phyloP scores from a whole-genome alignment of 306 rosid species.

The Ammopiptanthus mongolicus region DNA sequence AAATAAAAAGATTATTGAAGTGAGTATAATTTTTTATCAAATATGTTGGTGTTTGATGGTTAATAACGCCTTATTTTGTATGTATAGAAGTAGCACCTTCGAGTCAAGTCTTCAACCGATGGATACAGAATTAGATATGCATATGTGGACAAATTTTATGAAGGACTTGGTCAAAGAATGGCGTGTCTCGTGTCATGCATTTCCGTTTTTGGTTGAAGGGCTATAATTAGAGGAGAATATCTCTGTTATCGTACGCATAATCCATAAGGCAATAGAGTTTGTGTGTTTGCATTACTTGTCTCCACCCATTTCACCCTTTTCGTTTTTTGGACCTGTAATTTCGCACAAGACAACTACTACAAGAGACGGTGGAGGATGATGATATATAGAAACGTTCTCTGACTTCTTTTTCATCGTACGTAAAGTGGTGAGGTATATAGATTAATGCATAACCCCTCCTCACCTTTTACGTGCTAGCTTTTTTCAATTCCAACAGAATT shows the following conservation, averaged over 20 bases:
- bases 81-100: neutral
- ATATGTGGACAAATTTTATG: neutral
- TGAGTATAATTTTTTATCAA: too few relatives aligned
- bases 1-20: too few relatives aligned
- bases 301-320: constrained; percentile 31
- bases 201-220: neutral
- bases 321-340: constrained; percentile 25
- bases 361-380: constrained; percentile 15
- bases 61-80: neutral
- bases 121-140: neutral
- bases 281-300: constrained; percentile 15
- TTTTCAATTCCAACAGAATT: neutral
- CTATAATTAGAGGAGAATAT: constrained; percentile 11
- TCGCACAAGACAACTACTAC: constrained; percentile 14
- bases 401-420: constrained; percentile 23
- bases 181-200: neutral
- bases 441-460: neutral
- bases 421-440: neutral
- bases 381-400: neutral
- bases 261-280: neutral
- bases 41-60: too few relatives aligned
- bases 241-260: neutral
- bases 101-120: neutral
- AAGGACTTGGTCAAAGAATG: constrained; percentile 20
- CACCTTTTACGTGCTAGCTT: constrained; percentile 1